Percentiles rank a stretch among this genome's conserved stretches.
phyloP scores from a whole-genome alignment of 768 basidiomycete genomes.

The Multifurca ochricompacta region DNA sequence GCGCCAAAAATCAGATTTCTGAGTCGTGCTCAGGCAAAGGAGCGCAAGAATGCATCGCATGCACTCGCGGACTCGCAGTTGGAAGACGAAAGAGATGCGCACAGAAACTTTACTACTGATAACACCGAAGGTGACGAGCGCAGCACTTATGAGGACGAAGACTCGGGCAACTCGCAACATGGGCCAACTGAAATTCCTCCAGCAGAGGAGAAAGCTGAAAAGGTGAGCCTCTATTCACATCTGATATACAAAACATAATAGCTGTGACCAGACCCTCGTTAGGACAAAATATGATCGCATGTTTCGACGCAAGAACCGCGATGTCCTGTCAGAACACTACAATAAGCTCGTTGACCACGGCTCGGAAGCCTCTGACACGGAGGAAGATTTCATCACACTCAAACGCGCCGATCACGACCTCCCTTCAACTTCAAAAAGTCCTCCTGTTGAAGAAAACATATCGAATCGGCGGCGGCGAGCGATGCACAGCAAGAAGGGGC shows the following conservation, averaged over 20 bases:
- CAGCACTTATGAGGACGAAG: neutral
- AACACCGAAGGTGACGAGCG: neutral
- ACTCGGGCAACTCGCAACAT: neutral
- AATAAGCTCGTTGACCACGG: slow-evolving; percentile 74
- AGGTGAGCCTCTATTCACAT: neutral
- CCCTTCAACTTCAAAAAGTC: slow-evolving; percentile 25
- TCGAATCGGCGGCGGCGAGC: slow-evolving; percentile 85
- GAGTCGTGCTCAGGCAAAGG: slow-evolving; percentile 55
- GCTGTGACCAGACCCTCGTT: slow-evolving; percentile 31
- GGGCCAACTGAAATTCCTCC: neutral
- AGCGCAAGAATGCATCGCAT: slow-evolving; percentile 67
- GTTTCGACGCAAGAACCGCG: slow-evolving; percentile 95
- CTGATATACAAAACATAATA: neutral
- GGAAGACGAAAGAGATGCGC: slow-evolving; percentile 22
- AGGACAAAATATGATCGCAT: slow-evolving; percentile 96
- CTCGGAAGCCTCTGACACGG: slow-evolving; percentile 32
- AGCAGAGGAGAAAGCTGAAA: neutral
- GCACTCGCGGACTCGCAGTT: slow-evolving; percentile 32
- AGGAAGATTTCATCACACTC: slow-evolving; percentile 89
- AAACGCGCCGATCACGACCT: slow-evolving; percentile 87
- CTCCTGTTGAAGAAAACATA: slow-evolving; percentile 37
- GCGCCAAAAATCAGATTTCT: slow-evolving; percentile 93
- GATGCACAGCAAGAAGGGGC: slow-evolving; percentile 63
- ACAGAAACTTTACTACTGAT: slow-evolving; percentile 7
- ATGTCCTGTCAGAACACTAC: slow-evolving; percentile 86